Conservation (phyloP, 495 filamentous ascomycete species). For the Astrocystis sublimbata region DNA sequence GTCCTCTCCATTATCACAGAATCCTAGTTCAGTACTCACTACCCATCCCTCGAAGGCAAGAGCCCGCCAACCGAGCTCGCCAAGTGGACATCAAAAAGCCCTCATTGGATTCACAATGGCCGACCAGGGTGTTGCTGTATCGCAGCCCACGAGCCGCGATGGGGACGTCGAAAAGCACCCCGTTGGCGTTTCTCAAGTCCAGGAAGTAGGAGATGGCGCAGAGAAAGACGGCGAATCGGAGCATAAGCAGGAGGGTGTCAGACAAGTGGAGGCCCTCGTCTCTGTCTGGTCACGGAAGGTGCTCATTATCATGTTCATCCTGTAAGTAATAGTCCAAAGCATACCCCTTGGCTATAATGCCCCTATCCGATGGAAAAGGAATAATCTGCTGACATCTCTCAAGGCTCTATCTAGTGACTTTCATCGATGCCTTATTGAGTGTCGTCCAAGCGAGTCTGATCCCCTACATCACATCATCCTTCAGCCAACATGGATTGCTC, state of each 20-base stretch:
- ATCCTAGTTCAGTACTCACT: background rate
- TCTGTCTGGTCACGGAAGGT: constrained; percentile 37
- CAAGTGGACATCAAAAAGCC: background rate
- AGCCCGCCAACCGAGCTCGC: background rate
- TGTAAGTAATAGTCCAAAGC: constrained; percentile 24
- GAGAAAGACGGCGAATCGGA: background rate
- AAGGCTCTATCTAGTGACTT: constrained; percentile 42
- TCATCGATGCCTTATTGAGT: constrained; percentile 40
- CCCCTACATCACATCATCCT: constrained; percentile 39
- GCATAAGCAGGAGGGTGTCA: constrained; percentile 36
- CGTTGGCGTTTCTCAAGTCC: background rate
- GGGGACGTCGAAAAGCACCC: constrained; percentile 1
- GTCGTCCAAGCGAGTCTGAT: constrained; percentile 35
- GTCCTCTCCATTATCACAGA: background rate
- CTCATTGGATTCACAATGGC: constrained; percentile 8
- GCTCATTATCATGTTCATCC: constrained; percentile 37
- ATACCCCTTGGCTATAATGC: background rate
- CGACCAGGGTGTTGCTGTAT: background rate
- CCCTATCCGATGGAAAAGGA: background rate
- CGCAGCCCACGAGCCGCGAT: background rate
- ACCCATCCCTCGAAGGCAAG: too few relatives aligned
- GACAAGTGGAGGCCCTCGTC: constrained; percentile 41
- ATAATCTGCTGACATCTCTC: background rate
- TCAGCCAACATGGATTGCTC: constrained; percentile 36
- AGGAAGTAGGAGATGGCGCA: background rate